Base-by-base conservation (phyloP, 2,329 filamentous ascomycete species). In the Talaromyces marneffei region DNA sequence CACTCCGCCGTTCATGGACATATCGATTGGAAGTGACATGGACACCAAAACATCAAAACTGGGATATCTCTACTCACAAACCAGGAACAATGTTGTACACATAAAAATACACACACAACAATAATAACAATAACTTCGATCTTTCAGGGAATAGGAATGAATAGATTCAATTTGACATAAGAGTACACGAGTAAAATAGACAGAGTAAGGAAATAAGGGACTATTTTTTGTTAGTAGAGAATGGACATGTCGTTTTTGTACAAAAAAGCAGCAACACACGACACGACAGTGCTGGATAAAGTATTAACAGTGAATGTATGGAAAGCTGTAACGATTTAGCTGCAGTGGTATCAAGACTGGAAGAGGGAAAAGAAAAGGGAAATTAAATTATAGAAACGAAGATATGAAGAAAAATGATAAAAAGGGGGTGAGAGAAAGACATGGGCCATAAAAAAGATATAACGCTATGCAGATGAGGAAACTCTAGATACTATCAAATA, bases 291-390 rank as follows among this genome's bases (percentile, higher is more conserved):
- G 44, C 48, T 39, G 20, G 27, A 29, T 40, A 40, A 59, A 59
- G 20, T 59, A 59, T 59, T 23, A 59, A 59, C 57, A 59, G 35
- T 59, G 57, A 59, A 59, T 53, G 57, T 59, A 52, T 27, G 37
- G 42, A 56, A 39, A 56, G 55, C 27, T 46, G 39, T 57, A 46
- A 46, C 39, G 55, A 57, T 46, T 39, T 42, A 46, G 57, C 57
- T 23, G 40, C 46, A 59, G 57, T 59, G 57, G 57, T 59, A 59
- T 59, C 57, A 59, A 59, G 48, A 42, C 37, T 52, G 33, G 46
- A n/a, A 12, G 16, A 31, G 16, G 27, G 18, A 33, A 25, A 33
- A n/a, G 4, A 42, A 39, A 16, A 12, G 2, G 23, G 4, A 33
- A 53, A 53, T 33, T 42, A 59, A 33, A 59, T 42, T 20, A 53